Evolutionary conservation across 768 basidiomycete genomes (phyloP), one percentile per base, ranked within the genome.

Genomic region (Mycena alexandri): DNA sequence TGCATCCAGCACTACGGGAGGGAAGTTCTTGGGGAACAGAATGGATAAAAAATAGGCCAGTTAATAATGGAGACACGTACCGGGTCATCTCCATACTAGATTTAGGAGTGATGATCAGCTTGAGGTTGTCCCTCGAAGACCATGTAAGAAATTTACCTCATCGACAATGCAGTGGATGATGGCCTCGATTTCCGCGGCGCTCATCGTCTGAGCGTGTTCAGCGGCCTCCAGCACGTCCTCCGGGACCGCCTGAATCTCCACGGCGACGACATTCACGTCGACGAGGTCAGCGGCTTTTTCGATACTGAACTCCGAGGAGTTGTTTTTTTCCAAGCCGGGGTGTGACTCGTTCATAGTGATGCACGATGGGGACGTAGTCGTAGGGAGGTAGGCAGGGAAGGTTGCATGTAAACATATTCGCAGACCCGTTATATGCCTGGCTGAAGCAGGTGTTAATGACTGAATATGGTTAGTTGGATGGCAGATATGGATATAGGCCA

Each of bases 141-240:
- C 16, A 17, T 24, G 19, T 16, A 51, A 36, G n/a, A 24, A 22
- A 29, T 24, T 17, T 38, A 64, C 69, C 22, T 69, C 72, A 10
- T 65, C 63, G 4, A 73, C 66, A 24, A 71, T 70, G 34, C 57
- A 55, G 22, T 73, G 61, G 14, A 73, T 73, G 29, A 56, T 46
- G 22, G 29, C 61, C 24, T 73, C 64, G 24, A 69, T 58, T 22
- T 73, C 72, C 3, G 29, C 56, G 29, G 51, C n/a, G 34, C 19
- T 61, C 67, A 69, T 69, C 12, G 50, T 69, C 58, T 52, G 57
- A 9, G 67, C 67, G 36, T 69, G 43, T 21, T 55, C 62, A 0
- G 44, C 51, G 2, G 67, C 67, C 41, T 69, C 67, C 17, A 60
- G 7, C 24, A 69, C n/a, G 29, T 69, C 67, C 5, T 63, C 62